A percentile compares a stretch with the other conserved stretches of the same genome.
Evolutionary conservation across 2,329 filamentous ascomycete species (phyloP).

Genomic region (Fusarium dlaminii): DNA sequence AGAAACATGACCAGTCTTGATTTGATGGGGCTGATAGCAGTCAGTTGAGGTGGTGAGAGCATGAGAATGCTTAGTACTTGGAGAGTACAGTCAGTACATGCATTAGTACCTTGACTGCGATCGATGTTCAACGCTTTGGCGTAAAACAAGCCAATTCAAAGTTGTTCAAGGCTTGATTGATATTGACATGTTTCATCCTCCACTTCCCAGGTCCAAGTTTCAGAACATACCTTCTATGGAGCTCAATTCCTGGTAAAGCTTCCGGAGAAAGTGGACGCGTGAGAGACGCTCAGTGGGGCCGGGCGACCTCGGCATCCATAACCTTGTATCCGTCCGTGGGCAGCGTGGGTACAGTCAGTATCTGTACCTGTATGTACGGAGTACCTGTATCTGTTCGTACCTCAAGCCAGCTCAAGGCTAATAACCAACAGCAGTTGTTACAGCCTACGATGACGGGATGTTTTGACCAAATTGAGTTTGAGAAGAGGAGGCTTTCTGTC

Average conservation of each 20-base stretch:
- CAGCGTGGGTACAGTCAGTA: background rate
- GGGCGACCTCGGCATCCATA: slow-evolving; percentile 18
- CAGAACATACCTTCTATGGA: background rate
- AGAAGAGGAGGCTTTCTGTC: background rate
- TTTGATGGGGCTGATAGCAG: background rate
- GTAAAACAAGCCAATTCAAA: background rate
- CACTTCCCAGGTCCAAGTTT: background rate
- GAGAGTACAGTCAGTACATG: background rate
- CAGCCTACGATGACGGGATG: slow-evolving; percentile 3
- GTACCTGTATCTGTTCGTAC: background rate
- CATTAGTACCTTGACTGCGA: background rate
- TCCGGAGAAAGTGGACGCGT: slow-evolving; percentile 23
- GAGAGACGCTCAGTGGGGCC: slow-evolving; percentile 19
- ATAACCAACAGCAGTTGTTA: background rate
- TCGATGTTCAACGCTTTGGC: background rate
- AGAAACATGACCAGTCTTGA: slow-evolving; percentile 26
- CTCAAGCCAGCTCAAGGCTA: slow-evolving; percentile 9
- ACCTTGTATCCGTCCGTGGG: background rate
- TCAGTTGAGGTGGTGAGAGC: background rate
- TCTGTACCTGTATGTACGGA: background rate
- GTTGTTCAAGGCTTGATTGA: background rate
- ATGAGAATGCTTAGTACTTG: background rate
- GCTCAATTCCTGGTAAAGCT: slow-evolving; percentile 1
- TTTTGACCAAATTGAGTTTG: slow-evolving; percentile 20
- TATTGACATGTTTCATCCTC: background rate